Conservation (phyloP, 306 rosid genomes). For the Fagus crenata region DNA sequence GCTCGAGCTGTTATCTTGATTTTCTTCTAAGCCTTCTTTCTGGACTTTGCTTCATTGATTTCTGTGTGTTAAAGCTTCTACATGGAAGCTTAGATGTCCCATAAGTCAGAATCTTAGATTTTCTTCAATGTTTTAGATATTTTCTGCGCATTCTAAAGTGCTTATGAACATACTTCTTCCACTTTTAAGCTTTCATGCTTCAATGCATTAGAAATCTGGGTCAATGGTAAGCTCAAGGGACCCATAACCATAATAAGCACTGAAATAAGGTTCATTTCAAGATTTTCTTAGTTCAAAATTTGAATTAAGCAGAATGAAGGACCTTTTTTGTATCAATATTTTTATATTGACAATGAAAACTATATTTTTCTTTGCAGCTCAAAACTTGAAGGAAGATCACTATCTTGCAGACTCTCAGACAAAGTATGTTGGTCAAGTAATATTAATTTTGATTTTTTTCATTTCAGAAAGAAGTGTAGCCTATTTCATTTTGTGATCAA, state of each 20-base stretch:
- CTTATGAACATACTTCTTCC: background rate
- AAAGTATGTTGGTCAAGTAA: slow-evolving; percentile 58
- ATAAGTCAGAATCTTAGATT: background rate
- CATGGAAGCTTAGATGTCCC: background rate
- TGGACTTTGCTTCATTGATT: background rate
- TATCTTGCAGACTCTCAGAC: slow-evolving; percentile 89
- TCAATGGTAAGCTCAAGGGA: slow-evolving; percentile 19
- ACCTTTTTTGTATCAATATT: background rate
- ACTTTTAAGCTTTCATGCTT: slow-evolving; percentile 7
- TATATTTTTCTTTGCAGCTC: slow-evolving; percentile 56
- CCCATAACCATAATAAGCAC: background rate
- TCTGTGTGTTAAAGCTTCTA: background rate
- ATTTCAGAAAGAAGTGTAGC: slow-evolving; percentile 15
- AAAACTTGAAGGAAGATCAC: slow-evolving; percentile 86
- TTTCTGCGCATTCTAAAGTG: background rate
- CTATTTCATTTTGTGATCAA: slow-evolving; percentile 9
- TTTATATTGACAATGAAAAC: background rate
- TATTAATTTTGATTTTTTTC: slow-evolving; percentile 15
- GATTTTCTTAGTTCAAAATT: slow-evolving; percentile 9
- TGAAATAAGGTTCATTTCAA: background rate
- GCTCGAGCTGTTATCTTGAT: slow-evolving; percentile 18
- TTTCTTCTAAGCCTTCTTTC: background rate
- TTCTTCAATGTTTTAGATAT: background rate
- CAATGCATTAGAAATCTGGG: slow-evolving; percentile 19
- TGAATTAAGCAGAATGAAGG: background rate